Evolutionary conservation across 805 yeast genomes (phyloP), one percentile per base, ranked within the genome.

Genomic region (Priceomyces carsonii): DNA sequence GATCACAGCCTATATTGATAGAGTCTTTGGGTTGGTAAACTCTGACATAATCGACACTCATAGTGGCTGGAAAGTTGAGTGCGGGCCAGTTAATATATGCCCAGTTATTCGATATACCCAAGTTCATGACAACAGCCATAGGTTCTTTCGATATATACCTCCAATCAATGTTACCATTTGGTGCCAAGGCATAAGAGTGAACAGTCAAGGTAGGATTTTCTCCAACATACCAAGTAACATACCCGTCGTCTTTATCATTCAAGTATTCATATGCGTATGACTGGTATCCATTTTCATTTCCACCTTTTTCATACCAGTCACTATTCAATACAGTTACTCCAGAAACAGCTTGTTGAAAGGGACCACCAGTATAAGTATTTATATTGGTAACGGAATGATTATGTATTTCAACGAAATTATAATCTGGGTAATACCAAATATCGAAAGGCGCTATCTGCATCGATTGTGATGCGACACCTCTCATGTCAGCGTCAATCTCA

Each of bases 361-460:
- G 95, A 29, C 96, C 96, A 40, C 97, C 98, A 14, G 85, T 71
- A 60, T 86, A 89, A 1, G 86, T 72, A 59, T 90, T 90, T 88
- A 88, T 85, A n/a, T 80, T 56, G 1, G 96, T 84, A 25, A 82
- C 65, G 0, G 83, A 63, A 15, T 49, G 43, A 63, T 90, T 87
- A 60, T 84, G 67, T 42, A 90, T 67, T 54, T 80, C 88, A 36
- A 88, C 55, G 51, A 73, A 89, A 44, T 79, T 76, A 61, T 88
- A 88, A 61, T 90, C 95, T 3, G 96, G 95, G 54, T 76, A 73
- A 55, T 86, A 90, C 96, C 96, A 90, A 43, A 89, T 80, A 61
- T 90, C 98, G 55, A 80, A 79, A 6, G 98, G 97, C n/a, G 96
- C 96, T 44, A 87, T 66, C 68, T 90, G 97, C 51, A 82, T 61